A percentile compares a stretch with the other conserved stretches of the same genome.
Conservation (phyloP, 129 eudicot species). For the Silybum marianum region DNA sequence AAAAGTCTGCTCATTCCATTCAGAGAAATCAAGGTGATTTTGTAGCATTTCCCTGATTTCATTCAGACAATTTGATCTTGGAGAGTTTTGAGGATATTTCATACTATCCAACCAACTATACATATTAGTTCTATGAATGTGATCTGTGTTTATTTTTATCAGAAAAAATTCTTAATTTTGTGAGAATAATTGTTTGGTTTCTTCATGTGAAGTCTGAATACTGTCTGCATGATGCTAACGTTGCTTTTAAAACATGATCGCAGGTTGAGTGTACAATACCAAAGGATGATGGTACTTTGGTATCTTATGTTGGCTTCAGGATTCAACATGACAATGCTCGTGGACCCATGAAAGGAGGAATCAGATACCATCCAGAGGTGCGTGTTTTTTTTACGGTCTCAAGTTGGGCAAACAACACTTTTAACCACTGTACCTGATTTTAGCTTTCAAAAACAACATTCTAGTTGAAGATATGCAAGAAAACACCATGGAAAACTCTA, state of each 20-base stretch:
- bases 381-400: slow-evolving; percentile 8
- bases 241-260: slow-evolving; percentile 15
- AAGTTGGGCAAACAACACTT: neutral
- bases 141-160: neutral
- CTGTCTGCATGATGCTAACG: neutral
- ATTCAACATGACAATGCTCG: slow-evolving; percentile 98
- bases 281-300: slow-evolving; percentile 90
- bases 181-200: neutral
- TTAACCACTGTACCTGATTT: neutral
- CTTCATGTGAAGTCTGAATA: neutral
- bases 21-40: slow-evolving; percentile 93
- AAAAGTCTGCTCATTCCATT: slow-evolving; percentile 90
- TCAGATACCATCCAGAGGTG: slow-evolving; percentile 99
- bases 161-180: neutral
- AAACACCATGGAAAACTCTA: neutral
- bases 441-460: neutral
- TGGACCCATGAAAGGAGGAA: slow-evolving; percentile 99
- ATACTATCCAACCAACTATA: neutral
- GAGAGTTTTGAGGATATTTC: neutral
- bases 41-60: neutral
- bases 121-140: neutral
- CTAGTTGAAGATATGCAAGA: neutral
- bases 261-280: slow-evolving; percentile 99
- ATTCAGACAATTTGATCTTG: neutral
- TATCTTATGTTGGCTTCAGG: slow-evolving; percentile 88